These are phyloP conservation scores for Phytophthora ohioensis DNA, from an alignment of 352 stramenopile genomes.

Conservation along the genomic window DNA sequence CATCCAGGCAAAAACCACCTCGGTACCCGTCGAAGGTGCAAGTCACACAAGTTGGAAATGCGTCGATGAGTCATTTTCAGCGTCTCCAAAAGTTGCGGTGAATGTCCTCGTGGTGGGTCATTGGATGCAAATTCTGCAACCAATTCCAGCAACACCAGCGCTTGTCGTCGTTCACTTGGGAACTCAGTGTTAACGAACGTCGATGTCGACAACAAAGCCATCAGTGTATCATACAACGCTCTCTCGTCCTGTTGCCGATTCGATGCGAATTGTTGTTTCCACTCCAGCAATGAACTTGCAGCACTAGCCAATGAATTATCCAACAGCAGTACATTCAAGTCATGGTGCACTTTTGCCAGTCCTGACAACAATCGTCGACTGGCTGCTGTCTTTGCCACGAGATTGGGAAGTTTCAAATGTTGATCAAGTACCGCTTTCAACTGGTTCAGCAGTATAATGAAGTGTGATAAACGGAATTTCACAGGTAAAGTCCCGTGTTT, in stretches of 20 bases:
- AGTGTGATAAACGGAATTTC: conserved; percentile 43
- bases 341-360: conserved; percentile 46
- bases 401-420: conserved; percentile 49
- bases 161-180: conserved; percentile 53
- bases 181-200: conserved; percentile 74
- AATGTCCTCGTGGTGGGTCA: conserved; percentile 51
- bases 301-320: conserved; percentile 40
- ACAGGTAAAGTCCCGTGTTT: conserved; percentile 33
- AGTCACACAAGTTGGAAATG: conserved; percentile 54
- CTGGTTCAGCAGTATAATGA: conserved; percentile 55
- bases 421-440: conserved; percentile 53
- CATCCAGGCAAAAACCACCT: conserved; percentile 64
- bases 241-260: conserved; percentile 70
- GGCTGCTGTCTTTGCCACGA: conserved; percentile 47
- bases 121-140: conserved; percentile 55
- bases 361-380: conserved; percentile 56
- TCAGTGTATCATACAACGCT: conserved; percentile 62
- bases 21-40: conserved; percentile 63
- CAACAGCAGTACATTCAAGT: conserved; percentile 49
- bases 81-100: conserved; percentile 61
- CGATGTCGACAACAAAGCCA: conserved; percentile 53
- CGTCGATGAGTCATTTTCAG: conserved; percentile 73
- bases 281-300: conserved; percentile 46
- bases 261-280: conserved; percentile 56
- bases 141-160: conserved; percentile 64